These are phyloP conservation scores for Mycena citricolor DNA, from an alignment of 1,284 basidiomycete species.

Conservation along the genomic window DNA sequence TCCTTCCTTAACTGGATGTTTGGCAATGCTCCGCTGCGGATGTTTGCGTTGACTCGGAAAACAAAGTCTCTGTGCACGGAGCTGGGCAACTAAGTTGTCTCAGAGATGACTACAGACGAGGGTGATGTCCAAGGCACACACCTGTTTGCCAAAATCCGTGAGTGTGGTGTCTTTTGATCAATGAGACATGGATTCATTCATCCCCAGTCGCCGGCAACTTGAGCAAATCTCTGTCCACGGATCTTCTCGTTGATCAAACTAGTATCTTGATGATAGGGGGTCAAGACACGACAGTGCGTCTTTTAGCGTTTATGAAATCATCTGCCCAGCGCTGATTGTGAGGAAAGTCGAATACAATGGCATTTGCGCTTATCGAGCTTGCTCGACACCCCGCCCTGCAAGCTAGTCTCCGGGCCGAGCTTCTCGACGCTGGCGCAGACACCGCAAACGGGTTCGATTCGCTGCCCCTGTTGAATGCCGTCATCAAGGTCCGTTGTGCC, in stretches of 20 bases:
- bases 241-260: constrained; percentile 15
- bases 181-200: no score
- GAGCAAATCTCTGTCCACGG: constrained; percentile 11
- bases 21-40: no score
- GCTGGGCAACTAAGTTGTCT: no score
- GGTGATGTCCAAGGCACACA: no score
- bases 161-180: no score
- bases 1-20: no score
- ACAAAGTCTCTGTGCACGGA: no score
- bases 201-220: no score
- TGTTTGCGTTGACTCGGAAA: no score
- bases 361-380: constrained; percentile 30
- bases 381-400: constrained; percentile 32
- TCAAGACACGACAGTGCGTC: constrained; percentile 12
- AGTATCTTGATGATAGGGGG: constrained; percentile 16
- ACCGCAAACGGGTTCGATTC: constrained; percentile 3
- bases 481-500: constrained; percentile 8
- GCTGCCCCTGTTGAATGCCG: constrained; percentile 21
- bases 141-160: no score
- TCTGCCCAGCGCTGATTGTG: no score
- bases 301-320: constrained; percentile 7
- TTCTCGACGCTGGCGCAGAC: constrained; percentile 24
- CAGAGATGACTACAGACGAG: no score
- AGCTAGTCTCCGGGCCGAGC: constrained; percentile 33
- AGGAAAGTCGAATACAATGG: constrained; percentile 16